Conservation (phyloP, 495 filamentous ascomycete genomes). For the Thermothielavioides terrestris region DNA sequence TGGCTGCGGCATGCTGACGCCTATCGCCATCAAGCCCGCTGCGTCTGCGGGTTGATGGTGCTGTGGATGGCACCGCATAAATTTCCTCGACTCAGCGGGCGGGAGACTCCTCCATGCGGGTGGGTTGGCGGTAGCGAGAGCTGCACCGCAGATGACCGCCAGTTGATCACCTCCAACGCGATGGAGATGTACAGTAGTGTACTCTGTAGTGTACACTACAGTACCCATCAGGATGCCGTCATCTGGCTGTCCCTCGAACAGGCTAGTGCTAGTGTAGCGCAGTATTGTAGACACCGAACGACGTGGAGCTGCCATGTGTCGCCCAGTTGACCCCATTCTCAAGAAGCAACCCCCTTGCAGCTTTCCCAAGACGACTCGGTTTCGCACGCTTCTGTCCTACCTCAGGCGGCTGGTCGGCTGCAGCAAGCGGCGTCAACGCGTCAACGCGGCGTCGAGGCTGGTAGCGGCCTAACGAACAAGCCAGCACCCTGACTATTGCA, state of each 20-base stretch:
- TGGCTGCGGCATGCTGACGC: constrained; percentile 1
- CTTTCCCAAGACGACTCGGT: not conserved
- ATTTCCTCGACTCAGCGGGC: not conserved
- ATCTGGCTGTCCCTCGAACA: not conserved
- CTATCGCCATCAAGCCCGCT: not conserved
- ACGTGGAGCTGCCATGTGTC: constrained; percentile 1
- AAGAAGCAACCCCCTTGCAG: not conserved
- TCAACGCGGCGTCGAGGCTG: not conserved
- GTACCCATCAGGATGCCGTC: not conserved
- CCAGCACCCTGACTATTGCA: not conserved
- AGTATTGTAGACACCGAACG: not conserved
- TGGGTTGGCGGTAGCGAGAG: not conserved
- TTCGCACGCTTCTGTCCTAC: not conserved
- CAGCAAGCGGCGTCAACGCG: not conserved
- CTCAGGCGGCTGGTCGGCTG: constrained; percentile 1
- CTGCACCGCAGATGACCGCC: not conserved
- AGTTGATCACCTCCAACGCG: no score
- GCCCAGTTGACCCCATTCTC: not conserved
- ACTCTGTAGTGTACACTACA: no score
- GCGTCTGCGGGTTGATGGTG: not conserved
- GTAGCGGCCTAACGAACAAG: not conserved
- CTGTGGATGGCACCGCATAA: constrained; percentile 1
- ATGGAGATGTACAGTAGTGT: no score
- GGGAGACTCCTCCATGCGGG: not conserved
- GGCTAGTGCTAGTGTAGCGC: no score